Conservation (phyloP, 331 rosid genomes). For the Cydonia oblonga region DNA sequence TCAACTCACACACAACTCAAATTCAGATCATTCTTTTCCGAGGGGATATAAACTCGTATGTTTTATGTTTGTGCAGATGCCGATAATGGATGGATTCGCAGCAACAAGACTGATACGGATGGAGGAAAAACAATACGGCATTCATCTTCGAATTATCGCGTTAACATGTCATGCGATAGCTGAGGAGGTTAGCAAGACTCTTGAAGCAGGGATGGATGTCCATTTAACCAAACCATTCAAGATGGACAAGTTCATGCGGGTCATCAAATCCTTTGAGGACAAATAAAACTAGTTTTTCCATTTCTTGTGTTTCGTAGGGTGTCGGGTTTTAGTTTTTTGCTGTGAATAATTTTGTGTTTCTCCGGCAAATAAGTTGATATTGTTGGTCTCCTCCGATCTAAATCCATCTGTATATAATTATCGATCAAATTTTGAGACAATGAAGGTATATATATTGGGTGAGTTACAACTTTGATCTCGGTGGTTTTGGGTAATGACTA, state of each 20-base stretch:
- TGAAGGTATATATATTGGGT: no score
- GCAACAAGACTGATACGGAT: conserved; percentile 6
- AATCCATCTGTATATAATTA: no score
- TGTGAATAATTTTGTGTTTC: no score
- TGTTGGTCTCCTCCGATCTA: no score
- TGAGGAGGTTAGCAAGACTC: background rate
- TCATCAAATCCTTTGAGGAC: background rate
- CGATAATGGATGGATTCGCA: conserved; percentile 12
- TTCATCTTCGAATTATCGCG: conserved; percentile 15
- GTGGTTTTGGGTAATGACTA: no score
- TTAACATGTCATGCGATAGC: background rate
- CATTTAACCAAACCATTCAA: conserved; percentile 9
- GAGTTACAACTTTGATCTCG: no score
- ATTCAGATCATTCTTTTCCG: no score
- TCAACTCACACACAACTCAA: background rate
- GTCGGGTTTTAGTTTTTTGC: background rate
- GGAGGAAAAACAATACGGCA: conserved; percentile 6
- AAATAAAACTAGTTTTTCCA: background rate
- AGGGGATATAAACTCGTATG: no score
- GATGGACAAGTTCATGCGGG: background rate
- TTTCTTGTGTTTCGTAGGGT: no score
- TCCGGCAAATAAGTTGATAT: no score
- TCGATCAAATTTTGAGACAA: no score
- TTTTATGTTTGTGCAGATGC: conserved; percentile 5
- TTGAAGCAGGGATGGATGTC: conserved; percentile 13